phyloP scores from a whole-genome alignment of 1,284 basidiomycete species.

The Porphyrellus sp. region DNA sequence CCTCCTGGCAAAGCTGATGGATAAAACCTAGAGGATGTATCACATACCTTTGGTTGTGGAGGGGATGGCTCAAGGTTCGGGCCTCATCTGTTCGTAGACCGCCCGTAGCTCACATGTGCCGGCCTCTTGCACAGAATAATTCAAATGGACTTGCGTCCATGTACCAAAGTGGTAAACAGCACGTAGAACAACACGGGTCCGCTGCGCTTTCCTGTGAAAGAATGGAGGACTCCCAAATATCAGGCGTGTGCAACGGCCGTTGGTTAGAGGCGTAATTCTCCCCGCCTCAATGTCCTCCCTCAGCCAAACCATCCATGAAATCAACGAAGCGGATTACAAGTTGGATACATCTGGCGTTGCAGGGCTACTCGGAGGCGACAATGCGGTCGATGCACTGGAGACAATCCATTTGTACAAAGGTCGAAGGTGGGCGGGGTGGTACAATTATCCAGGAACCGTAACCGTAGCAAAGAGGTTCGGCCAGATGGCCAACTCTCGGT shows the following conservation, averaged over 20 bases:
- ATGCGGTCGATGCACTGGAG: slow-evolving; percentile 31
- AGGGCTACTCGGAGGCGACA: slow-evolving; percentile 32
- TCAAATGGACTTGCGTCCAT: not conserved
- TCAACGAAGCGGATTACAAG: slow-evolving; percentile 20
- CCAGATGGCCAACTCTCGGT: slow-evolving; percentile 24
- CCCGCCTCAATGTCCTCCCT: slow-evolving; percentile 15
- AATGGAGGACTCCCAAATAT: slow-evolving; percentile 5
- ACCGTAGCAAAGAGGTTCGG: slow-evolving; percentile 32
- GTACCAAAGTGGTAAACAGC: not conserved
- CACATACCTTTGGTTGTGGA: too few relatives aligned
- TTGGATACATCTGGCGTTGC: slow-evolving; percentile 29
- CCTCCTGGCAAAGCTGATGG: not conserved
- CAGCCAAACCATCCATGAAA: slow-evolving; percentile 9
- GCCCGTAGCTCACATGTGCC: not conserved
- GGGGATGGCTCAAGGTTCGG: not conserved
- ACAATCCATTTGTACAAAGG: slow-evolving; percentile 31
- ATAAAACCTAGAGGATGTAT: not conserved
- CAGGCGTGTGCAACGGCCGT: slow-evolving; percentile 2
- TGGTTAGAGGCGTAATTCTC: not conserved
- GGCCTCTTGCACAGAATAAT: slow-evolving; percentile 1
- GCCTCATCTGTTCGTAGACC: not conserved
- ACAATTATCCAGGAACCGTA: slow-evolving; percentile 34
- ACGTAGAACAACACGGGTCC: not conserved
- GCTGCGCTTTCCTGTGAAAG: not conserved
- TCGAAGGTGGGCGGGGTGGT: slow-evolving; percentile 35